Base-by-base conservation (phyloP, 148 eudicot genomes). In the Rheum nobile region DNA sequence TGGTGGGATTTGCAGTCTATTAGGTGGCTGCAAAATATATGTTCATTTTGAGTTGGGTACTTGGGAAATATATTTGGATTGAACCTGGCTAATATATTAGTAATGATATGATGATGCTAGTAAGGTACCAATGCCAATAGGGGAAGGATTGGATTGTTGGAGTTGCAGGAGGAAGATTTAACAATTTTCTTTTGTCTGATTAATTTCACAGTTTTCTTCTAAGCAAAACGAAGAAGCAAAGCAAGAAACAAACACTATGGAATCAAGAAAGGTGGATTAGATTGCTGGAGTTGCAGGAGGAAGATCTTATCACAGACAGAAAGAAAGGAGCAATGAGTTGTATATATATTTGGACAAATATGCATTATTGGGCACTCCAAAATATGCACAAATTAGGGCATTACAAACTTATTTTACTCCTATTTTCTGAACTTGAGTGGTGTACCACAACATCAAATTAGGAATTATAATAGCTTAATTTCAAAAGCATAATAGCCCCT, bases 401-500 rank as follows among this genome's bases (percentile, higher is more conserved):
- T 71, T 71, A 1, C 8, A 6, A 41, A 13, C 74, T 44, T 46
- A 29, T 38, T 71, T 71, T 71, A 11, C 65, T 57, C 22, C 70
- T 29, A 28, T 61, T 61, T 61, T 28, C 10, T 55, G 4, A 55
- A 55, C 12, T 9, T 55, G n/a, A 22, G 13, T 55, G 63, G 13
- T 50, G 21, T 48, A 19, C 54, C 21, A 48, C 1, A 46, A 4
- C 52, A 46, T 46, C 52, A 46, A 46, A 48, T 48, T 14, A 16
- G n/a, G 17, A n/a, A 48, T 47, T 16, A 17, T 16, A 48, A 48
- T 16, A 50, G 57, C 71, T 32, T 67, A 16, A 19, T 69, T 37
- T 48, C 65, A 79, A 74, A 16, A 73, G 74, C 68, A 71, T 9
- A 67, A 63, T 76, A 80, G 83, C 34, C 81, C 79, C 79, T 59